Evolutionary conservation across 345 rosid genomes (phyloP).

Genomic region (Populus pruinosa): DNA sequence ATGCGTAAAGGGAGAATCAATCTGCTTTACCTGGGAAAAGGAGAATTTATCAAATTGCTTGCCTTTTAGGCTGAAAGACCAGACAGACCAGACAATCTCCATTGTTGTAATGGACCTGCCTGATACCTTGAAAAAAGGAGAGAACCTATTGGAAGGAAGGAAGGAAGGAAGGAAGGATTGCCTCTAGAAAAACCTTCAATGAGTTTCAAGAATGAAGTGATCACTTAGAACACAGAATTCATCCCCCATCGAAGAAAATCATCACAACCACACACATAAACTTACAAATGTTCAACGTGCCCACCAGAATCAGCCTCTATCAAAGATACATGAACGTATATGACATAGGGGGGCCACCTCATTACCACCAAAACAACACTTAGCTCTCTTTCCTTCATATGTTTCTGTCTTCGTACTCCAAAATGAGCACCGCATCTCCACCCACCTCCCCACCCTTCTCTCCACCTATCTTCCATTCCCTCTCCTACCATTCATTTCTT

Average conservation of each 20-base stretch:
- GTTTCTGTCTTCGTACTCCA: constrained; percentile 33
- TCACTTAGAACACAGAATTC: constrained; percentile 4
- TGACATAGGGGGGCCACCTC: constrained; percentile 16
- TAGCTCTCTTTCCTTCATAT: constrained; percentile 14
- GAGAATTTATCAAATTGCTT: constrained; percentile 1
- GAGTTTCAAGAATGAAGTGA: constrained; percentile 7
- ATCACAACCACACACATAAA: neutral
- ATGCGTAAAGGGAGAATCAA: neutral
- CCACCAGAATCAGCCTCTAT: constrained; percentile 20
- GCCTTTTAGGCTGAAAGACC: constrained; percentile 6
- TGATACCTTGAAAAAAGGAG: constrained; percentile 25
- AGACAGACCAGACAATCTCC: neutral
- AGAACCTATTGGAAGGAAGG: constrained; percentile 5
- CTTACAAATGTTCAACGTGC: constrained; percentile 5
- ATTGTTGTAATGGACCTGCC: constrained; percentile 12
- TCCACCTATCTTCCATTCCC: neutral
- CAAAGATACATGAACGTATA: neutral
- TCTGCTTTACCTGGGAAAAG: neutral
- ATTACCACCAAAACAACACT: neutral
- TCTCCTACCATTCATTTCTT: constrained; percentile 8
- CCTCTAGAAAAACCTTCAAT: constrained; percentile 1
- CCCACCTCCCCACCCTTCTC: constrained; percentile 9
- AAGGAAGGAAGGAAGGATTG: neutral
- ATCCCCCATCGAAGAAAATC: neutral
- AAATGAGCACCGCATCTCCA: constrained; percentile 21